Conservation (phyloP, 2,329 filamentous ascomycete species). For the Paraconiothyrium sp. region DNA sequence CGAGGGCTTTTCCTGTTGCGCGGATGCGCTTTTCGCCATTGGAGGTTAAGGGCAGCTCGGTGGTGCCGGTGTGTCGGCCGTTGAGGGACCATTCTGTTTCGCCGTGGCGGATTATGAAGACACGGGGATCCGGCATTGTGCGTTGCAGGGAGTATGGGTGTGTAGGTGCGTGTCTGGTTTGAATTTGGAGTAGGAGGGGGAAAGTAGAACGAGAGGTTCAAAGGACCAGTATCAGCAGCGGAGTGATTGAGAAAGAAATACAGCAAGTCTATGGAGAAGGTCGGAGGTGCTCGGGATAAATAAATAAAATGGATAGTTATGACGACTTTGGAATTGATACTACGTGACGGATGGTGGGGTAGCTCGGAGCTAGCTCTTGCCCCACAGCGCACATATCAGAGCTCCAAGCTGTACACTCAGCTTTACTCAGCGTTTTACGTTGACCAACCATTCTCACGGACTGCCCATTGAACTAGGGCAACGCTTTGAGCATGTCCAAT, state of each 20-base stretch:
- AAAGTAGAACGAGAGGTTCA: not conserved
- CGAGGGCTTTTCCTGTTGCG: constrained; percentile 80
- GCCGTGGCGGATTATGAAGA: constrained; percentile 77
- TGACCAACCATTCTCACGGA: not conserved
- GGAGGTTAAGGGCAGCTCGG: constrained; percentile 85
- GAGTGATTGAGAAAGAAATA: not conserved
- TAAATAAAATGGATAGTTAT: constrained; percentile 1
- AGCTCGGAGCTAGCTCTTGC: constrained; percentile 19
- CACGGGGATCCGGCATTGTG: constrained; percentile 56
- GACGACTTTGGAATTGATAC: constrained; percentile 4
- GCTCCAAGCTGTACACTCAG: constrained; percentile 26
- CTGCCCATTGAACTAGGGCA: not conserved
- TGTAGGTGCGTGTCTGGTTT: not conserved
- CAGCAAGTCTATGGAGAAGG: not conserved
- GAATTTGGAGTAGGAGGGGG: not conserved
- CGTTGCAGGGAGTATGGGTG: not conserved
- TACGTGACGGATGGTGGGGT: constrained; percentile 30
- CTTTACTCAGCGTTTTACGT: constrained; percentile 29
- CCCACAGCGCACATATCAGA: constrained; percentile 22
- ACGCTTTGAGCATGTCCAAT: too few species aligned
- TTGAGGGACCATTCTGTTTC: constrained; percentile 95
- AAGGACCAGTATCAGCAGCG: not conserved
- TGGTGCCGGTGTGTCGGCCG: constrained; percentile 78
- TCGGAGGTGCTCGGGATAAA: constrained; percentile 1
- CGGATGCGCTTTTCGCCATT: constrained; percentile 70